Evolutionary conservation across 2,329 filamentous ascomycete species (phyloP).

Genomic region (Aspergillus tanneri): DNA sequence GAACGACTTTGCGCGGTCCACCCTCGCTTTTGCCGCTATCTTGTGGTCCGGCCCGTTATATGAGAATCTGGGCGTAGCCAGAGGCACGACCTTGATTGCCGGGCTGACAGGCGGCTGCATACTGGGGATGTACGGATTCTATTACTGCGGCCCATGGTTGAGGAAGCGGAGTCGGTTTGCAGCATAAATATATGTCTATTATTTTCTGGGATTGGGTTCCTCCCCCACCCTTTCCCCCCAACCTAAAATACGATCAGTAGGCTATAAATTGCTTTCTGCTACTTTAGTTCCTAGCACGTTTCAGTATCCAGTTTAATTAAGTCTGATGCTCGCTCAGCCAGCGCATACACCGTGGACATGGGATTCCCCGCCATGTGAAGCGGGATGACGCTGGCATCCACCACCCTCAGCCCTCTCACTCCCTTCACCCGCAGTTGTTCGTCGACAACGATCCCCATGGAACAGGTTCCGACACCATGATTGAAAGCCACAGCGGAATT

Average conservation of each 20-base stretch:
- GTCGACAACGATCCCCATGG: constrained; percentile 34
- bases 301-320: constrained; percentile 31
- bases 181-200: too few relatives aligned
- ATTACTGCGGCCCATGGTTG: too few relatives aligned
- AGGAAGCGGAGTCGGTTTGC: too few relatives aligned
- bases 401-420: constrained; percentile 26
- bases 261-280: too few relatives aligned
- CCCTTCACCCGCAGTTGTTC: constrained; percentile 29
- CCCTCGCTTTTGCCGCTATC: neutral
- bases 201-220: too few relatives aligned
- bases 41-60: neutral
- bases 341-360: constrained; percentile 31
- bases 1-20: constrained; percentile 26
- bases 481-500: constrained; percentile 15
- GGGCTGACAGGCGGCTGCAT: too few relatives aligned
- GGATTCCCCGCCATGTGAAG: constrained; percentile 34
- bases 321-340: constrained; percentile 38
- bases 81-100: too few relatives aligned
- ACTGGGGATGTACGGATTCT: too few relatives aligned
- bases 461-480: constrained; percentile 27
- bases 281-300: too few relatives aligned
- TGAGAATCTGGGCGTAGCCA: too few relatives aligned
- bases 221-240: too few relatives aligned
- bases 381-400: constrained; percentile 31
- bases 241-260: too few relatives aligned